A percentile compares a stretch with the other conserved stretches of the same genome.
These are phyloP conservation scores for Aspergillus jensenii DNA, from an alignment of 2,329 filamentous ascomycete species.

Conservation along the genomic window DNA sequence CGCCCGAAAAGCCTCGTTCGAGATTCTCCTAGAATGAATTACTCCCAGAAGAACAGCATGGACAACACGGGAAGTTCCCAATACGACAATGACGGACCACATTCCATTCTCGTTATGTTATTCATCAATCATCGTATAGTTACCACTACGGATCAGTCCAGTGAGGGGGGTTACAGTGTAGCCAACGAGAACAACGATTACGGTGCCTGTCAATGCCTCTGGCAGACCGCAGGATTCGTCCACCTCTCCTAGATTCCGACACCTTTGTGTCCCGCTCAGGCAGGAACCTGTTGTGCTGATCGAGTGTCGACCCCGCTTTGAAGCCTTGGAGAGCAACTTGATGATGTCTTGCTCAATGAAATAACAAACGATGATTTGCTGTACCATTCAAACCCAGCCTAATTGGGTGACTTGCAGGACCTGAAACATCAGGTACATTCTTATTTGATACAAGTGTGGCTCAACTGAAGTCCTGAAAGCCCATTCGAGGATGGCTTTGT, in stretches of 20 bases:
- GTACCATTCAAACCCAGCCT: background rate
- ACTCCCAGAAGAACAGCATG: background rate
- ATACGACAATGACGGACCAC: conserved; percentile 10
- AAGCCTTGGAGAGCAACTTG: background rate
- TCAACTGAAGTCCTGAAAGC: background rate
- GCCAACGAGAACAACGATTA: background rate
- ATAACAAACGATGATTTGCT: background rate
- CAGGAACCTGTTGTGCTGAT: background rate
- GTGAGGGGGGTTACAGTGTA: background rate
- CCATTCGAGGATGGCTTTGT: background rate
- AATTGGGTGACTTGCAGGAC: conserved; percentile 13
- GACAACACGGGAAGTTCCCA: conserved; percentile 10
- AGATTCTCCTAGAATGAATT: background rate
- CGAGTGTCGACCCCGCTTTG: background rate
- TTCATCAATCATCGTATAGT: background rate
- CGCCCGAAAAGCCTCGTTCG: background rate
- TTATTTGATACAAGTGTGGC: background rate
- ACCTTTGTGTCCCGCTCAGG: background rate
- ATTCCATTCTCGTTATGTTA: background rate
- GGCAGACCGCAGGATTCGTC: background rate
- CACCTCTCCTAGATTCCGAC: too few species aligned
- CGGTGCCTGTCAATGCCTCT: background rate
- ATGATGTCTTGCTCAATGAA: background rate
- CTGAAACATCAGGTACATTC: conserved; percentile 13
- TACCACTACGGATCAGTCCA: background rate